Evolutionary conservation across 2,329 filamentous ascomycete genomes (phyloP), one percentile per base, ranked within the genome.

Genomic region (Bisporella sp.): DNA sequence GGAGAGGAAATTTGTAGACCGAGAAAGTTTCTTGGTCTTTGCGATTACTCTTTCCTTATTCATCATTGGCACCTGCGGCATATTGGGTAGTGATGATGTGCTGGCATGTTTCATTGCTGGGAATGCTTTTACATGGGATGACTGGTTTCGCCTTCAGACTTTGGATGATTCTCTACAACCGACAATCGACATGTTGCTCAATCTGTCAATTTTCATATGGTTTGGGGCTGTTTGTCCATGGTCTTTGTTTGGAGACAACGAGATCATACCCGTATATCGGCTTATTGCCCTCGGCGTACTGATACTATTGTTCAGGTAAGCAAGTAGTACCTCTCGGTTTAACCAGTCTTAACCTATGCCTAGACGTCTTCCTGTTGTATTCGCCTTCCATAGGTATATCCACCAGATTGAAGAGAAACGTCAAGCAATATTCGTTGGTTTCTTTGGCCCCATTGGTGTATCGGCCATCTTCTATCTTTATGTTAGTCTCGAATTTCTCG

Each of bases 181-280:
- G 0, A 96, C 90, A 0, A 87, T 96, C 43, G 90, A 96, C 66
- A 95, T 96, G 89, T 75, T 96, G 2, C 82, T 96, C 51, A 96
- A 96, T 64, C 35, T 64, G 9, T 75, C 84, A 13, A 79, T 96
- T 39, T 96, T 96, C 66, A 81, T 95, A 68, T 96, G 89, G 90
- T 92, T 87, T 60, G 90, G 90, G 4, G 88, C 89, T 0, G 80
- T 91, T 8, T 88, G 85, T 52, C 91, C 91, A 0, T 96, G 91
- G 91, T 66, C 72, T 4, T 72, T 71, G 30, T 95, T 96, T 57
- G 68, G 75, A 1, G 58, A 74, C 11, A 92, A 87, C 64, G 64
- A 71, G 6, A 76, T 93, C 12, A 82, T 95, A 30, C 80, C 89
- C 0, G 74, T 91, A 29, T 82, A 84, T 59, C 82, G 88, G 0